Evolutionary conservation across 2,329 filamentous ascomycete species (phyloP).

Genomic region (Purpureocillium takamizusanense): DNA sequence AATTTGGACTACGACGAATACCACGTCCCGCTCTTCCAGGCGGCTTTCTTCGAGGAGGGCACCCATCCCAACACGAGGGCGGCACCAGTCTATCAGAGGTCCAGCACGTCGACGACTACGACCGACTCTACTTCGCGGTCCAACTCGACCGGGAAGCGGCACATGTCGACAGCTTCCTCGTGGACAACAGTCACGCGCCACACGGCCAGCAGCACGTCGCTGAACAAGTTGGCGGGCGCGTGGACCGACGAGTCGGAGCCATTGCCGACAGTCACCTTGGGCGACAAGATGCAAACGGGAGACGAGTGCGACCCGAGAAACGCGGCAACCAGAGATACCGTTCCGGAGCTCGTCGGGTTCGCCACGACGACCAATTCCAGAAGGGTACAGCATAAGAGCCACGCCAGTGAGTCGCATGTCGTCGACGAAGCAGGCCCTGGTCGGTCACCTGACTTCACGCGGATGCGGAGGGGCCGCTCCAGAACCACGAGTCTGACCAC

Average conservation of each 20-base stretch:
- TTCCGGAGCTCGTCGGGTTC: slow-evolving; percentile 24
- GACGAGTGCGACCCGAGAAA: slow-evolving; percentile 9
- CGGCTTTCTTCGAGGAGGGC: slow-evolving; percentile 11
- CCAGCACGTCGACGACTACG: slow-evolving; percentile 45
- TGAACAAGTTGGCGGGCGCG: slow-evolving; percentile 23
- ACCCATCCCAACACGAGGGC: slow-evolving; percentile 9
- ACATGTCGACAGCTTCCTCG: slow-evolving; percentile 44
- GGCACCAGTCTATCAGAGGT: slow-evolving; percentile 28
- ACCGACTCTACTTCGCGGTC: slow-evolving; percentile 39
- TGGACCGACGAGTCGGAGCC: slow-evolving; percentile 23
- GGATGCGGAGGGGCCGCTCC: slow-evolving; percentile 28
- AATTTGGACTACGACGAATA: slow-evolving; percentile 24
- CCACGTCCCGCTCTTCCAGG: slow-evolving; percentile 5
- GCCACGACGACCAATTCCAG: slow-evolving; percentile 13
- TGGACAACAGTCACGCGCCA: slow-evolving; percentile 45
- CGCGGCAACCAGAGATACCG: slow-evolving; percentile 17
- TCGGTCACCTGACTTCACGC: slow-evolving; percentile 20
- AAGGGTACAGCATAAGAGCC: slow-evolving; percentile 22
- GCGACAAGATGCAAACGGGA: slow-evolving; percentile 10
- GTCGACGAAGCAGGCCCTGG: slow-evolving; percentile 16
- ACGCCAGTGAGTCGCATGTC: slow-evolving; percentile 27
- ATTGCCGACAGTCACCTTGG: slow-evolving; percentile 15
- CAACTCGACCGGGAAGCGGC: slow-evolving; percentile 38
- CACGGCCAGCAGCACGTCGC: slow-evolving; percentile 42
- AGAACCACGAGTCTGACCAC: slow-evolving; percentile 37